These are phyloP conservation scores for Phialophora expanda DNA, from an alignment of 2,329 filamentous ascomycete genomes.

Conservation along the genomic window DNA sequence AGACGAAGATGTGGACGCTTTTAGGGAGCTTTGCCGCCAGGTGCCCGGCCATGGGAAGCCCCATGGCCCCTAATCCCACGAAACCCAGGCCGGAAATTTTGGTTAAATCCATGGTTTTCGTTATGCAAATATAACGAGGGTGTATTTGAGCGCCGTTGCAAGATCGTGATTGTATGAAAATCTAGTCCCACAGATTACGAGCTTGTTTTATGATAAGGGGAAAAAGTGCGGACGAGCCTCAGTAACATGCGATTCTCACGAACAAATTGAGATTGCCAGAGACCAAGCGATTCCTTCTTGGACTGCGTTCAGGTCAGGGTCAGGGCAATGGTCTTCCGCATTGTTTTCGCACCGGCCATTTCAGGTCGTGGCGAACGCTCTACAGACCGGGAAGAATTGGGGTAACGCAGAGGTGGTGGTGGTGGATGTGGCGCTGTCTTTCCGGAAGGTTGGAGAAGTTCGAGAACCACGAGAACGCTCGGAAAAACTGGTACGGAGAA, in stretches of 20 bases:
- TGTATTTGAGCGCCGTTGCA: neutral
- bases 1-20: constrained; percentile 54
- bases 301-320: neutral
- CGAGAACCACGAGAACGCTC: neutral
- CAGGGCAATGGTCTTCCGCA: neutral
- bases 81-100: constrained; percentile 47
- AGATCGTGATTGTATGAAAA: neutral
- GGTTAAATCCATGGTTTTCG: constrained; percentile 25
- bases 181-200: neutral
- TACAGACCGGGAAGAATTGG: neutral
- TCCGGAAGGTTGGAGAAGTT: neutral
- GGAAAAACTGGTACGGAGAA: neutral
- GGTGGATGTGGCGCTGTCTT: neutral
- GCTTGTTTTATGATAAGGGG: neutral
- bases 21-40: constrained; percentile 54
- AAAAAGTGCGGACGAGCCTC: neutral
- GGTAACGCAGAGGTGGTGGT: neutral
- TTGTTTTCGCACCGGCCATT: neutral
- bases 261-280: neutral
- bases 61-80: constrained; percentile 63
- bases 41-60: constrained; percentile 59
- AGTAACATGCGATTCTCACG: neutral
- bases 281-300: neutral
- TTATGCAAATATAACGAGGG: neutral
- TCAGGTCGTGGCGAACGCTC: neutral